phyloP scores from a whole-genome alignment of 2,329 filamentous ascomycete species.

The Diaporthe eres region DNA sequence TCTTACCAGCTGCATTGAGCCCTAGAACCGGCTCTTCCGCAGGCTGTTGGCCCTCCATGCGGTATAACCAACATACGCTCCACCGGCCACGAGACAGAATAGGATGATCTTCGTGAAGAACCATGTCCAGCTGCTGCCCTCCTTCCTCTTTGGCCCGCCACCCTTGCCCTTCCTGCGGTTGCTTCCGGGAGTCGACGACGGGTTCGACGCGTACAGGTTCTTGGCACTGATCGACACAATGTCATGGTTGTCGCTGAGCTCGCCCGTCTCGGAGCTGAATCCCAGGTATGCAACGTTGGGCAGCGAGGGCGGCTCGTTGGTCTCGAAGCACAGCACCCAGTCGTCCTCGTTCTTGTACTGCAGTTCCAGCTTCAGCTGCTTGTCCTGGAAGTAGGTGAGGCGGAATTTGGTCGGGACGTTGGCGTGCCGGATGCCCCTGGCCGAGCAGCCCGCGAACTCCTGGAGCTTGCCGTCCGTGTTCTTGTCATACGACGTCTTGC shows the following conservation, averaged over 20 bases:
- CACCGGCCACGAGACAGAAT: constrained; percentile 78
- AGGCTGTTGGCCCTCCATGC: constrained; percentile 79
- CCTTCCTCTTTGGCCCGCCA: constrained; percentile 57
- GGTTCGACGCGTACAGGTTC: constrained; percentile 84
- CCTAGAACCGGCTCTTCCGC: constrained; percentile 71
- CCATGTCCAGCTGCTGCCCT: constrained; percentile 70
- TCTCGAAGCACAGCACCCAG: constrained; percentile 92
- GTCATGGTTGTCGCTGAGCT: constrained; percentile 97
- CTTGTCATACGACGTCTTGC: constrained; percentile 90
- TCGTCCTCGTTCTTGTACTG: constrained; percentile 93
- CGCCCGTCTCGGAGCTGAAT: constrained; percentile 91
- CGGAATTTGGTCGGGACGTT: constrained; percentile 85
- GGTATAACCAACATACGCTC: constrained; percentile 88
- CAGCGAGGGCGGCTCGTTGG: constrained; percentile 78
- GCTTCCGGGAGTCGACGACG: constrained; percentile 59
- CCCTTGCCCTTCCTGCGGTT: constrained; percentile 49
- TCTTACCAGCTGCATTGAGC: not conserved
- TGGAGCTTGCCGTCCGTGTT: constrained; percentile 93
- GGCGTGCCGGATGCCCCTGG: constrained; percentile 87
- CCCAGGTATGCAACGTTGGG: constrained; percentile 83
- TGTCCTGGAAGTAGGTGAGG: constrained; percentile 97
- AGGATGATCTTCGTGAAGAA: constrained; percentile 86
- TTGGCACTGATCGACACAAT: constrained; percentile 88
- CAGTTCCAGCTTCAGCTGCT: constrained; percentile 88
- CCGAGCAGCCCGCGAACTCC: constrained; percentile 95